Evolutionary conservation across 2,329 filamentous ascomycete species (phyloP), one percentile per base, ranked within the genome.

Genomic region (Daldinia sp.): DNA sequence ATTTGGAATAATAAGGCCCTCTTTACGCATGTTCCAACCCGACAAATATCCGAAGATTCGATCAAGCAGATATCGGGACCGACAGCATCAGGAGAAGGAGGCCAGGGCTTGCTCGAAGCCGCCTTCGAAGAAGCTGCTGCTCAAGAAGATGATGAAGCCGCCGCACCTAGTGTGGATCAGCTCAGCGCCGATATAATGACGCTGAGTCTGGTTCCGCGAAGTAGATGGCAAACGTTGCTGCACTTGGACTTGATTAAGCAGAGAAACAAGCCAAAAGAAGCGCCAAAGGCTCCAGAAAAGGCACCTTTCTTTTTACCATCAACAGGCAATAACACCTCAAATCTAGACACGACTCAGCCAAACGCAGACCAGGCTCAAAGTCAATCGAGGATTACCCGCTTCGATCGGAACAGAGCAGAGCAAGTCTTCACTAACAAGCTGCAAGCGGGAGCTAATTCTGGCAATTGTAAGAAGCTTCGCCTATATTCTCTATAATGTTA

Each of bases 1-100:
- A 87, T 99, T 48, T 99, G 95, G 94, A 97, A 92, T 19, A 99
- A 99, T 78, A 92, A 92, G 73, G 90, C 91, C 0, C 82, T 98
- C 1, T 99, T 97, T 81, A 91, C 89, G 58, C 93, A 97, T 70
- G 88, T 97, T 0, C 90, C 94, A 0, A 96, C 93, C 0, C 85
- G 90, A 17, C 92, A 95, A 70, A 91, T 99, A 61, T 89, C 90
- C 3, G 92, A 96, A 67, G 84, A 87, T 56, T 88, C 92, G 47
- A 87, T 96, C 41, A 81, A 81, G 6, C 79, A 87, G 10, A 84
- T 93, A 15, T 79, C 83, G 4, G 85, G 84, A 2, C 93, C 93
- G 0, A 93, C 91, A 0, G 87, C 87, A 3, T 96, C 93, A 13
- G 93, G 93, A 43, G 94, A 97, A 77, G 90, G 89, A 37, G 92